Conservation (phyloP, 176 grass and related monocot species). For the Oryza rufipogon region DNA sequence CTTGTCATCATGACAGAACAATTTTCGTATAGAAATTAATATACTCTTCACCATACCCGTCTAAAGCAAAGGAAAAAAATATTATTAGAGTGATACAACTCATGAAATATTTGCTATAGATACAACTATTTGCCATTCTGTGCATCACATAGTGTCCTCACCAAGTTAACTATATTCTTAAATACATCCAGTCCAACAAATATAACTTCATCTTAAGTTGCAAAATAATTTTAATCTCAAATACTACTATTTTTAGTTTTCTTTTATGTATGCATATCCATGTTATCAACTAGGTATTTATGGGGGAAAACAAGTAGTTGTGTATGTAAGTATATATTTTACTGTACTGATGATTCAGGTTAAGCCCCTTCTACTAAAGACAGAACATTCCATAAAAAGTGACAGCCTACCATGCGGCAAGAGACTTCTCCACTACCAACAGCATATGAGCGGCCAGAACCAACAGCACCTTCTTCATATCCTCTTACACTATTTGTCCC, state of each 20-base stretch:
- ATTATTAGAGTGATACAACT: not conserved
- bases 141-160: not conserved
- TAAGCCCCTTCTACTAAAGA: not conserved
- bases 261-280: not conserved
- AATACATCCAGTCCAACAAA: not conserved
- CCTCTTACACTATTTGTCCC: slow-evolving; percentile 96
- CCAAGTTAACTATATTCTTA: slow-evolving; percentile 27
- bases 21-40: not conserved
- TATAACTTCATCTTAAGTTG: not conserved
- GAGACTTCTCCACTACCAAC: slow-evolving; percentile 91
- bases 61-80: slow-evolving; percentile 5
- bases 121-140: not conserved
- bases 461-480: slow-evolving; percentile 91
- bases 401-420: slow-evolving; percentile 66
- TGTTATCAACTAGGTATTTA: not conserved
- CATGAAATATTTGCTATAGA: not conserved
- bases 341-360: slow-evolving; percentile 17
- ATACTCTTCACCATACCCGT: not conserved
- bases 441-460: slow-evolving; percentile 74
- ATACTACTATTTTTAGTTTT: not conserved
- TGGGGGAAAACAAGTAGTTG: not conserved
- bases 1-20: not conserved
- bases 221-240: not conserved
- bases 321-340: slow-evolving; percentile 38
- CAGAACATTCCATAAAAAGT: not conserved